Evolutionary conservation across 2,329 filamentous ascomycete species (phyloP).

Genomic region (Colletotrichum coccodes): DNA sequence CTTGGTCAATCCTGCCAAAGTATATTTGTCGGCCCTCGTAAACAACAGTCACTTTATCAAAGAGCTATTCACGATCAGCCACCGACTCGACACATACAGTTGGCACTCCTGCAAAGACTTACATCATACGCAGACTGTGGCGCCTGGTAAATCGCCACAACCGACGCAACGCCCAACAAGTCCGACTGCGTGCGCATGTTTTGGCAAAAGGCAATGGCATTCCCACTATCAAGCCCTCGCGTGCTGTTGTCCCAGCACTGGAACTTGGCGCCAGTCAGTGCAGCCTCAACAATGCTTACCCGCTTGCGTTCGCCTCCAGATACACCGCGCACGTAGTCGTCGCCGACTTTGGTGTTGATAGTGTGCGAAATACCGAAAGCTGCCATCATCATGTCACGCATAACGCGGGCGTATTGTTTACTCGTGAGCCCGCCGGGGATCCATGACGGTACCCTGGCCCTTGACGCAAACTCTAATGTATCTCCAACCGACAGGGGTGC

Average conservation of each 20-base stretch:
- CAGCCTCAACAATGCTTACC: slow-evolving; percentile 41
- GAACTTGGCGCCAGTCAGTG: slow-evolving; percentile 34
- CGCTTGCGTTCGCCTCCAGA: slow-evolving; percentile 50
- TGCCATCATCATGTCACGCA: slow-evolving; percentile 64
- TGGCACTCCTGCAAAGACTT: background rate
- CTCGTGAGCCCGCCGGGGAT: slow-evolving; percentile 57
- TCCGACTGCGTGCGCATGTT: slow-evolving; percentile 57
- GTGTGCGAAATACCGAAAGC: slow-evolving; percentile 45
- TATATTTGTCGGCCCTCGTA: slow-evolving; percentile 76
- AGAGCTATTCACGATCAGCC: slow-evolving; percentile 45
- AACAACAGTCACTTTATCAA: slow-evolving; percentile 72
- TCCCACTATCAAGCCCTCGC: slow-evolving; percentile 50
- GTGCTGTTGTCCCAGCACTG: slow-evolving; percentile 46
- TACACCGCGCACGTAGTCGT: slow-evolving; percentile 34
- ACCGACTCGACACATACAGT: no score
- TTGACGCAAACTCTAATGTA: slow-evolving; percentile 69
- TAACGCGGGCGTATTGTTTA: slow-evolving; percentile 54
- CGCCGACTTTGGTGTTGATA: slow-evolving; percentile 34
- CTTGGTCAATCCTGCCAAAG: slow-evolving; percentile 67
- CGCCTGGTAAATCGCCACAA: slow-evolving; percentile 36
- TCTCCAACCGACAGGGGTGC: slow-evolving; percentile 68
- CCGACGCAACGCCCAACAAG: slow-evolving; percentile 29
- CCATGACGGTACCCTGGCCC: slow-evolving; percentile 58
- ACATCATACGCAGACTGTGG: slow-evolving; percentile 36
- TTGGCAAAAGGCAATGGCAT: slow-evolving; percentile 64